A percentile compares a stretch with the other conserved stretches of the same genome.
Evolutionary conservation across 2,329 filamentous ascomycete genomes (phyloP).

Genomic region (Davidsoniella eucalypti): DNA sequence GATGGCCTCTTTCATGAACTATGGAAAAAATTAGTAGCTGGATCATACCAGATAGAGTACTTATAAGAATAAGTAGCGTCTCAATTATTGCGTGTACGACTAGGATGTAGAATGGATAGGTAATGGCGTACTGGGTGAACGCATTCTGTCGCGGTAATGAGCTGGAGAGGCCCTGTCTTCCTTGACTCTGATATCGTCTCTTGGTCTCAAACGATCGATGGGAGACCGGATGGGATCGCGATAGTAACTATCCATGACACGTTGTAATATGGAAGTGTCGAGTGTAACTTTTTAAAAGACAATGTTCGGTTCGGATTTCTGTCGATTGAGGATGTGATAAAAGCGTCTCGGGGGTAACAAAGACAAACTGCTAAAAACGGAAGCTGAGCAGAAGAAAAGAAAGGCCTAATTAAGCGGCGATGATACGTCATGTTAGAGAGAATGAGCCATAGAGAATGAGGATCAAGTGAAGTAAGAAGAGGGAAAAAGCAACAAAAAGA

Average conservation of each 20-base stretch:
- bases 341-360: conserved; percentile 17
- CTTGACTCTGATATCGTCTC: conserved; percentile 35
- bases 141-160: conserved; percentile 30
- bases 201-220: conserved; percentile 32
- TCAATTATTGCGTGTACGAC: no score
- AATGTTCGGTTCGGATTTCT: conserved; percentile 3
- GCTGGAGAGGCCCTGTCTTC: conserved; percentile 37
- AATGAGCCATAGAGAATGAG: conserved; percentile 23
- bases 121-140: conserved; percentile 50
- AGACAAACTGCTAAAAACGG: conserved; percentile 15
- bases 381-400: conserved; percentile 16
- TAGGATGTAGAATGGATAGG: neutral
- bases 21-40: conserved; percentile 8
- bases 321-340: conserved; percentile 12
- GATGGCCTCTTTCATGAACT: conserved; percentile 43
- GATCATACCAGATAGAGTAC: neutral
- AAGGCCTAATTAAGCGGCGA: conserved; percentile 25
- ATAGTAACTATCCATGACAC: conserved; percentile 40
- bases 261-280: neutral
- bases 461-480: conserved; percentile 14
- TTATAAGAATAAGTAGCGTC: no score
- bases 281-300: neutral
- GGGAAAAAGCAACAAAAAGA: conserved; percentile 3
- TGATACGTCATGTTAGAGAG: conserved; percentile 36
- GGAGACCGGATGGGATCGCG: conserved; percentile 39